Percentiles rank a stretch among this genome's conserved stretches.
These are phyloP conservation scores for Gardenia jasminoides DNA, from an alignment of 257 asterid genomes.

Conservation along the genomic window DNA sequence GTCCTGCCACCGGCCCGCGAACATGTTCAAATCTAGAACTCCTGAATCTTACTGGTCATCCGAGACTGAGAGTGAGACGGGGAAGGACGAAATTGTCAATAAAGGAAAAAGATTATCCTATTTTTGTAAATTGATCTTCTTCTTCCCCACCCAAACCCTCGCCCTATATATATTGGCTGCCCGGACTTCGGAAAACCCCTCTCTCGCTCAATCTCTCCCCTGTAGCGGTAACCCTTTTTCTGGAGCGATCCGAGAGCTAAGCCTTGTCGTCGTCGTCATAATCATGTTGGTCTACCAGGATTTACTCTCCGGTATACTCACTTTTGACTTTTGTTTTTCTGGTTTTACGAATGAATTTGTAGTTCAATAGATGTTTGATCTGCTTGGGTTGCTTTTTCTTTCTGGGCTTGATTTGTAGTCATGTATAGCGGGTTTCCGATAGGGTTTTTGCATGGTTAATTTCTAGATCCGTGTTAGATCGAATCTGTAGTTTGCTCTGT, in stretches of 20 bases:
- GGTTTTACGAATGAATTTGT: neutral
- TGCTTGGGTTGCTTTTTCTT: neutral
- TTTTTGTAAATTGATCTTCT: constrained; percentile 1
- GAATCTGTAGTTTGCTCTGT: neutral
- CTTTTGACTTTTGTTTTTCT: neutral
- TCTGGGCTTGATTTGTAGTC: neutral
- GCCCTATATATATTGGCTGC: constrained; percentile 27
- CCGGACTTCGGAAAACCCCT: neutral
- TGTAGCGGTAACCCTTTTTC: neutral
- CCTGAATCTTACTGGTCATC: too few relatives aligned
- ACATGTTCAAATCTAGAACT: neutral
- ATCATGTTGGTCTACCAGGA: constrained; percentile 74
- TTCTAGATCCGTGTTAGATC: constrained; percentile 6
- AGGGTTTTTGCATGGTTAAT: neutral
- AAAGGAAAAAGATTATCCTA: constrained; percentile 12
- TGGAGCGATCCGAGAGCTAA: constrained; percentile 24
- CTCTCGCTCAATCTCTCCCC: constrained; percentile 21
- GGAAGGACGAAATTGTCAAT: constrained; percentile 19
- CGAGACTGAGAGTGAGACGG: neutral
- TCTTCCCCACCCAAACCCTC: constrained; percentile 34
- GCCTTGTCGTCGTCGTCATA: neutral
- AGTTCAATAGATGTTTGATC: neutral
- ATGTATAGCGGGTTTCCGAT: neutral
- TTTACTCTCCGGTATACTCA: constrained; percentile 41
- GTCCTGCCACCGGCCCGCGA: neutral